Evolutionary conservation across 257 asterid genomes (phyloP).

Genomic region (Thymus mandschuricus): DNA sequence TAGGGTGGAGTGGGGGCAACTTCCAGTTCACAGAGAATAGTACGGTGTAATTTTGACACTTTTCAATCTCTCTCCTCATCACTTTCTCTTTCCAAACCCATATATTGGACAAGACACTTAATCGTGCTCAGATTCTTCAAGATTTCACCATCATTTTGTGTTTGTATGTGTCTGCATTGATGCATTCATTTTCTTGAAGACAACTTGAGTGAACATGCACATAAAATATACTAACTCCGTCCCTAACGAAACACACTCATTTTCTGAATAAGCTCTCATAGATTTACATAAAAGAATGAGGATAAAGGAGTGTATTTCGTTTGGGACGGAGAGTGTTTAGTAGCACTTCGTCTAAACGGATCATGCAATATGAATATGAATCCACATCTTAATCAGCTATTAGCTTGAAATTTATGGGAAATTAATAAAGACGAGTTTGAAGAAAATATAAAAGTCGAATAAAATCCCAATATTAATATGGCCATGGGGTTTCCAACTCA

Average conservation of each 20-base stretch:
- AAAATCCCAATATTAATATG: background rate
- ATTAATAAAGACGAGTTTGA: background rate
- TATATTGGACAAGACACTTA: slow-evolving; percentile 3
- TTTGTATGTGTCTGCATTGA: background rate
- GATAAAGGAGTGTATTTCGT: too few relatives aligned
- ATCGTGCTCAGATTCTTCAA: background rate
- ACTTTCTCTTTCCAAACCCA: background rate
- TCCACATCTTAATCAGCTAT: background rate
- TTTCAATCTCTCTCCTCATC: background rate
- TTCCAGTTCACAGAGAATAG: slow-evolving; percentile 5
- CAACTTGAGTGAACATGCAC: background rate
- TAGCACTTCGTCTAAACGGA: background rate
- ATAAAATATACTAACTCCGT: too few relatives aligned
- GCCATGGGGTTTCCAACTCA: slow-evolving; percentile 1
- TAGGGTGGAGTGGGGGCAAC: background rate
- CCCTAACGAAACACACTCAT: too few relatives aligned
- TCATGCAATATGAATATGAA: background rate
- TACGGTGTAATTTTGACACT: background rate
- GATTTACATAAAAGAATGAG: too few relatives aligned
- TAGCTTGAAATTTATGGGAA: background rate
- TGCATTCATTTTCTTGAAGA: background rate
- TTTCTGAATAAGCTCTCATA: too few relatives aligned
- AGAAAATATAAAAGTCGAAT: background rate
- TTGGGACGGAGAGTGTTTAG: too few relatives aligned
- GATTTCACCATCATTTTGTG: too few relatives aligned